Evolutionary conservation across 306 rosid genomes (phyloP), one percentile per base, ranked within the genome.

Genomic region (Oemleria cerasiformis): DNA sequence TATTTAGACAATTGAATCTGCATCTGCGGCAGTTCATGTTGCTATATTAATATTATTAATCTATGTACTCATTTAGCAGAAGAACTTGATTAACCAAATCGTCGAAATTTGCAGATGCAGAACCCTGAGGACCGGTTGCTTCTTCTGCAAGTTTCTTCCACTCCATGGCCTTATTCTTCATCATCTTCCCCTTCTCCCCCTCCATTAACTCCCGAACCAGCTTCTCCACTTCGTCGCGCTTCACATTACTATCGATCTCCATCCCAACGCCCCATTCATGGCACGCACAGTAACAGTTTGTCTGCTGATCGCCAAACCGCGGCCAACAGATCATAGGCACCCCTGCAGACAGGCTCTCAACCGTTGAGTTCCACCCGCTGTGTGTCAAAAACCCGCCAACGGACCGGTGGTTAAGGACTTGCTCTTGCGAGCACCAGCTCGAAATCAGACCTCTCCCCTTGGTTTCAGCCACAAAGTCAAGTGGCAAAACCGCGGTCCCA

Each of bases 401-500:
- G 1, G 80, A 62, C 6, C 66, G 67, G 8, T 75, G 74, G 69
- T 58, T 68, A 2, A 75, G 74, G 30, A 75, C 74, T 36, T 68
- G 68, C 69, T 75, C 79, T 60, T 75, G 64, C 0, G 74, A 63
- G 23, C 63, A 59, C 79, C 79, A 75, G 61, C 63, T 59, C 61
- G 48, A 42, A 14, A 75, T 49, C 8, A 59, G 14, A 19, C 74
- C 56, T 47, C 79, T 59, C 8, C 48, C 74, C 40, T 59, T 49
- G 16, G 36, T 47, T 8, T 57, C 23, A 0, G 60, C 54, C 1
- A 68, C 34, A 68, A 75, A 75, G 15, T 75, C 74, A 3, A 51
- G 54, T 10, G 74, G 60, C 23, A 75, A 23, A 47, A 51, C 14
- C 2, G 54, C 55, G 0, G 63, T 42, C 5, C 57, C 41, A 0